A percentile compares a stretch with the other conserved stretches of the same genome.
Conservation (phyloP, 2,329 filamentous ascomycete species). For the Colletotrichum lindemuthianum region DNA sequence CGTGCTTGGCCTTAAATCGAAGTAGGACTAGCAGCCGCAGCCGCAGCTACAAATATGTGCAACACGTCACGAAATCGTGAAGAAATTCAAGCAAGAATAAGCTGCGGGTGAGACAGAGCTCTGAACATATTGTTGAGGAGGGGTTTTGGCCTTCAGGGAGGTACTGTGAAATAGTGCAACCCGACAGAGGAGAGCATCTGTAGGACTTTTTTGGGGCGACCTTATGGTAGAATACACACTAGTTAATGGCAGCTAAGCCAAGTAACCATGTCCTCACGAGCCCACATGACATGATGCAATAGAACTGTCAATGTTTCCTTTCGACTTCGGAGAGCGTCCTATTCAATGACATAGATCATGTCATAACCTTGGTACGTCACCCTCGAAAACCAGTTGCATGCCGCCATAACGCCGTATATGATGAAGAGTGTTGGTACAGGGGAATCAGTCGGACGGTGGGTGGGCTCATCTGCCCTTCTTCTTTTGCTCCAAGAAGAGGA, state of each 20-base stretch:
- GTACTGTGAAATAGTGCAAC: not conserved
- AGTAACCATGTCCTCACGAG: not conserved
- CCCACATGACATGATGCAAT: not conserved
- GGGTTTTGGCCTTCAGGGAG: not conserved
- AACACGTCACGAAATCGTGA: too few species aligned
- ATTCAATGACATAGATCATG: slow-evolving; percentile 3
- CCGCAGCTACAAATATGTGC: not conserved
- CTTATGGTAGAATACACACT: slow-evolving; percentile 26
- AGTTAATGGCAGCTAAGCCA: slow-evolving; percentile 8
- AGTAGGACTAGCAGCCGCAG: not conserved
- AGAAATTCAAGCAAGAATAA: too few species aligned
- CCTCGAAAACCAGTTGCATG: slow-evolving; percentile 29
- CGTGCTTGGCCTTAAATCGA: too few species aligned
- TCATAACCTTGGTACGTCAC: slow-evolving; percentile 14
- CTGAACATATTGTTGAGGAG: not conserved
- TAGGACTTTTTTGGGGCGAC: slow-evolving; percentile 1
- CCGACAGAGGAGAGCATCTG: not conserved
- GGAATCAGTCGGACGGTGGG: not conserved
- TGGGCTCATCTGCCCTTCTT: slow-evolving; percentile 71
- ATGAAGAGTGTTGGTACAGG: slow-evolving; percentile 37
- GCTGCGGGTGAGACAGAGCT: not conserved
- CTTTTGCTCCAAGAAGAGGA: slow-evolving; percentile 94
- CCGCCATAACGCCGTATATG: slow-evolving; percentile 35
- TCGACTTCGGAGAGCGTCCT: not conserved
- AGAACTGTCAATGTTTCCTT: slow-evolving; percentile 1